Evolutionary conservation across 371 early-diverging fungal genomes (phyloP).

Genomic region (Mycotypha africana): DNA sequence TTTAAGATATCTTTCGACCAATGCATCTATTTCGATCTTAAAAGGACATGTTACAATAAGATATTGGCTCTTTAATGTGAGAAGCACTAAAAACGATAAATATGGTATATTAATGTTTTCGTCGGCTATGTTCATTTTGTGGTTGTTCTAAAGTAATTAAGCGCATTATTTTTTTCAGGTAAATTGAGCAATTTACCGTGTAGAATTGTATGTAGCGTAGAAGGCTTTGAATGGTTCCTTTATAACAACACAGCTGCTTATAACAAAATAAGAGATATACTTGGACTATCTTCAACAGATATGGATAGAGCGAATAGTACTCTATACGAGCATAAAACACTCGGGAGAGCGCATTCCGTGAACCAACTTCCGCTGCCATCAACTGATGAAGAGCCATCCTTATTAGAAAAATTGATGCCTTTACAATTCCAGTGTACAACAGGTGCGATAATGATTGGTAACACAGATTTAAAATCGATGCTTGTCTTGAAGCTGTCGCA

Average conservation of each 20-base stretch:
- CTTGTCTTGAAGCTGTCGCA: conserved; percentile 56
- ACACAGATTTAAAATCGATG: conserved; percentile 64
- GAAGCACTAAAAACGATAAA: conserved; percentile 36
- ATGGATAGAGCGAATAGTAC: background rate
- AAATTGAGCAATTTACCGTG: conserved; percentile 41
- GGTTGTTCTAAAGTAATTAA: background rate
- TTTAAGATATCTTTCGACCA: conserved; percentile 66
- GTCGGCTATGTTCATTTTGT: too few species aligned
- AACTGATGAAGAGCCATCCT: conserved; percentile 27
- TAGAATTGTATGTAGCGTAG: conserved; percentile 65
- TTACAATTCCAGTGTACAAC: conserved; percentile 65
- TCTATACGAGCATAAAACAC: too few species aligned
- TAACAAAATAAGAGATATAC: conserved; percentile 52
- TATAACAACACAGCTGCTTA: conserved; percentile 81
- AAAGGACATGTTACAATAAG: conserved; percentile 76
- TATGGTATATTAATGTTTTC: conserved; percentile 3
- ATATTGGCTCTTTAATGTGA: conserved; percentile 70
- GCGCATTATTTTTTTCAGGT: background rate
- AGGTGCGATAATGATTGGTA: conserved; percentile 74
- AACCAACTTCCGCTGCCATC: conserved; percentile 14
- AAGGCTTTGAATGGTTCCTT: conserved; percentile 81
- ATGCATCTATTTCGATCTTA: conserved; percentile 68
- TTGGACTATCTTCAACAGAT: conserved; percentile 31
- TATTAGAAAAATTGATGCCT: conserved; percentile 61
- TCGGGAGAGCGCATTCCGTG: conserved; percentile 27